These are phyloP conservation scores for Voacanga thouarsii DNA, from an alignment of 257 asterid species.

Conservation along the genomic window DNA sequence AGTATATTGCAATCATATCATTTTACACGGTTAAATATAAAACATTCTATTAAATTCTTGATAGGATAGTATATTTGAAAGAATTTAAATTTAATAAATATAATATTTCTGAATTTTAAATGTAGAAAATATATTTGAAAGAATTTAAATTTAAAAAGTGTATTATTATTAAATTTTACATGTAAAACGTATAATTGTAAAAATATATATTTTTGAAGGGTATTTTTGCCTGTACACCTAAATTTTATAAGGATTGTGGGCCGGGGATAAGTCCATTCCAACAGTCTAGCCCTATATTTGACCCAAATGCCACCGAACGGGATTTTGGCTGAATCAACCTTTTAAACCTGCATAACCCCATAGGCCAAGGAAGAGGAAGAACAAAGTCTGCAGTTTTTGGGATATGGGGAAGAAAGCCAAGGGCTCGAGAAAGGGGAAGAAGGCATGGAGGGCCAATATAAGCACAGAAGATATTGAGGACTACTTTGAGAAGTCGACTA, in stretches of 20 bases:
- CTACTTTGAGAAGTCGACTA: conserved; percentile 74
- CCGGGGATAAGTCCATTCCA: neutral
- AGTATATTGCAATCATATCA: too few relatives aligned
- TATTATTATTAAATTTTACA: too few relatives aligned
- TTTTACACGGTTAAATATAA: too few relatives aligned
- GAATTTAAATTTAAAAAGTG: too few relatives aligned
- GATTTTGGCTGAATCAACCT: neutral
- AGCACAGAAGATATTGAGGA: conserved; percentile 86
- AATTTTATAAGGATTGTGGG: neutral
- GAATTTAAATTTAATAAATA: too few relatives aligned
- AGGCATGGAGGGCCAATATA: conserved; percentile 96
- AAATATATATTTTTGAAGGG: too few relatives aligned
- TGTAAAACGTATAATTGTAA: too few relatives aligned
- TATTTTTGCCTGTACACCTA: too few relatives aligned
- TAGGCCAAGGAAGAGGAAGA: neutral
- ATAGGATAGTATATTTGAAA: too few relatives aligned
- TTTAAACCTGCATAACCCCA: neutral
- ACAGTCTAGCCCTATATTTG: neutral
- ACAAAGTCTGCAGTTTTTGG: neutral
- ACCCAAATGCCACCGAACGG: neutral
- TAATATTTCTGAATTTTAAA: too few relatives aligned
- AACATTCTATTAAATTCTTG: too few relatives aligned
- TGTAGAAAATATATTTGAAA: too few relatives aligned
- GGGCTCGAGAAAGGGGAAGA: conserved; percentile 89
- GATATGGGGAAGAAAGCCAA: conserved; percentile 81